Evolutionary conservation across 192 early-diverging fungal species (phyloP).

Genomic region (Coemansia sp.): DNA sequence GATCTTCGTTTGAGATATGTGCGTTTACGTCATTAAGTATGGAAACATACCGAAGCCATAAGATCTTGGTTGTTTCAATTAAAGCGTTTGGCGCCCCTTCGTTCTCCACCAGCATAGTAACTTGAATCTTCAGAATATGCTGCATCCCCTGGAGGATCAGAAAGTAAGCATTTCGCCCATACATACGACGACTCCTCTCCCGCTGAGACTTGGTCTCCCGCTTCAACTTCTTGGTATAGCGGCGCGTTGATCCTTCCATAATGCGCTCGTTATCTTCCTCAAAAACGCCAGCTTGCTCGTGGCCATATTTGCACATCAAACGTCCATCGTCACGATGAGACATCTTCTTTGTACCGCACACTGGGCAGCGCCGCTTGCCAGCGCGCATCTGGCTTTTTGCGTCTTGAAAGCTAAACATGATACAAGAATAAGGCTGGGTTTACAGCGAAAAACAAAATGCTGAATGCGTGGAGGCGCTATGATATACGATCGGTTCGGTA

Average conservation of each 20-base stretch:
- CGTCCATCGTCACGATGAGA: conserved; percentile 37
- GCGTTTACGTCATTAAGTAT: conserved; percentile 17
- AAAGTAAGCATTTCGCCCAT: conserved; percentile 37
- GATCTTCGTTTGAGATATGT: too few relatives aligned
- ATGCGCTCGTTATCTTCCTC: conserved; percentile 35
- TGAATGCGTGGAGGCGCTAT: too few relatives aligned
- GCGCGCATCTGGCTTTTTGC: conserved; percentile 6
- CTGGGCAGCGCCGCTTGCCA: conserved; percentile 32
- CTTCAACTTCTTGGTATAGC: conserved; percentile 11
- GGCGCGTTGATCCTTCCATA: conserved; percentile 25
- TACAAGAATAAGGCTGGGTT: background rate
- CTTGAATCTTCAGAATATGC: conserved; percentile 33
- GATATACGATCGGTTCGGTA: background rate
- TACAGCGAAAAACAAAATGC: too few relatives aligned
- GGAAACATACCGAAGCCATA: conserved; percentile 46
- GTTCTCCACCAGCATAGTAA: conserved; percentile 22
- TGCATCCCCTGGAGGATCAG: conserved; percentile 32
- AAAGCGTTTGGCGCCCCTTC: conserved; percentile 29
- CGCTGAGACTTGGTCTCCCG: conserved; percentile 14
- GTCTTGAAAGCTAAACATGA: background rate
- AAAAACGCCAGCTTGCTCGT: conserved; percentile 41
- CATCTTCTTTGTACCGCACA: conserved; percentile 43
- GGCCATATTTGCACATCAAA: conserved; percentile 42
- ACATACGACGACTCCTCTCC: conserved; percentile 12
- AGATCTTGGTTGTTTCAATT: conserved; percentile 15